phyloP scores from a whole-genome alignment of 768 basidiomycete genomes.

The Lentinula guzmanii region DNA sequence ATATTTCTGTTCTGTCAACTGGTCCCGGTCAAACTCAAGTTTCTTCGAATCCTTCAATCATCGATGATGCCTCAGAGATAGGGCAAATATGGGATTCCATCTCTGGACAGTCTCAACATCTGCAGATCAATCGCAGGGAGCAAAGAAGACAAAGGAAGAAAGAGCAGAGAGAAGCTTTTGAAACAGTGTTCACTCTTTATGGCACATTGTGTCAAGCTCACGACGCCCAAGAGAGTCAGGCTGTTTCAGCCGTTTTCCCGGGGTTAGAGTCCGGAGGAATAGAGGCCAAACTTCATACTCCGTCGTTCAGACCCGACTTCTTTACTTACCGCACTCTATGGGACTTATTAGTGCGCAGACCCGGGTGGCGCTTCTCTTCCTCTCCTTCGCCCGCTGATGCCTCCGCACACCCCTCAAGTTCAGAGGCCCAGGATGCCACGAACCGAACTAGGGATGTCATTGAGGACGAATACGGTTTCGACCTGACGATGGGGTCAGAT shows the following conservation, averaged over 20 bases:
- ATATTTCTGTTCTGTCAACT: background rate
- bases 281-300: background rate
- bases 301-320: background rate
- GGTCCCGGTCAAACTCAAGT: background rate
- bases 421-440: background rate
- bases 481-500: background rate
- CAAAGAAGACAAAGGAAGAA: background rate
- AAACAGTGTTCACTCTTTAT: background rate
- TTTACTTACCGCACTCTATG: background rate
- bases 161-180: background rate
- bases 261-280: background rate
- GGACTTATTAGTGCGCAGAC: background rate
- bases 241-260: background rate
- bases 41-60: background rate
- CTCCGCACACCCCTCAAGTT: no score
- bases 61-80: background rate
- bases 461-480: slow-evolving; percentile 2
- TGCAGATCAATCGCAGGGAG: background rate
- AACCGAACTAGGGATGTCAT: background rate
- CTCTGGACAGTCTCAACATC: background rate
- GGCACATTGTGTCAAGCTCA: background rate
- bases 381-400: background rate
- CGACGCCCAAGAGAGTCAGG: background rate
- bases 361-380: background rate
- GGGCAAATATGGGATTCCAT: background rate